Conservation (phyloP, 2,329 filamentous ascomycete genomes). For the Apiospora marii region DNA sequence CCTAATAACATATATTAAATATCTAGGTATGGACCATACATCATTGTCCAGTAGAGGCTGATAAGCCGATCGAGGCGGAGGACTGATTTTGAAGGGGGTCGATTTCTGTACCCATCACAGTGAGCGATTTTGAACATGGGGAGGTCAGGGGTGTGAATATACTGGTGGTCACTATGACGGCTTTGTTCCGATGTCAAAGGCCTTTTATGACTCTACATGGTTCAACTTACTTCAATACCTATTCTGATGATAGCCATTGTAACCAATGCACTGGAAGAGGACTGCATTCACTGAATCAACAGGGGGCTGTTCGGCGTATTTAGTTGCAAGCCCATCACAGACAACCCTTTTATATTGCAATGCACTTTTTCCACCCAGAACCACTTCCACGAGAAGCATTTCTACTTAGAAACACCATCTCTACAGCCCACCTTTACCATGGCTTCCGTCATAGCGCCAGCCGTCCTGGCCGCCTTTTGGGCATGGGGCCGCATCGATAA, state of each 20-base stretch:
- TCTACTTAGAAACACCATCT: not conserved
- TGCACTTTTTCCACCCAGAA: not conserved
- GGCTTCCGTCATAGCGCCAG: not conserved
- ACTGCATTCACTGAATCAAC: too few relatives aligned
- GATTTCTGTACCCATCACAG: too few relatives aligned
- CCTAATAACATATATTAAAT: not conserved
- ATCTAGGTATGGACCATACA: not conserved
- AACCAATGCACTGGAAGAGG: not conserved
- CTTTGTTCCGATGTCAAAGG: not conserved
- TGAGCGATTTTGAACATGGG: too few relatives aligned
- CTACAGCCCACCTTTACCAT: not conserved
- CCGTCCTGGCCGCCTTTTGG: not conserved
- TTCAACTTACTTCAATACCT: not conserved
- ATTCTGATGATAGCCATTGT: not conserved
- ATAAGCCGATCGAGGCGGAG: too few relatives aligned
- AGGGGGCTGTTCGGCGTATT: not conserved
- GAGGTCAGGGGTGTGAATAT: too few relatives aligned
- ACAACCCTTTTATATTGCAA: not conserved
- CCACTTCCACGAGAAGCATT: not conserved
- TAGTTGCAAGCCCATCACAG: not conserved
- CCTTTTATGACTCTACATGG: not conserved
- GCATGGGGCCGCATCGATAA: slow-evolving; percentile 4
- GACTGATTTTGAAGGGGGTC: too few relatives aligned
- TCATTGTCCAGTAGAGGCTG: too few relatives aligned
- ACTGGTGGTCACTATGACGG: too few relatives aligned